phyloP scores from a whole-genome alignment of 495 filamentous ascomycete genomes.

The Viridothelium virens region DNA sequence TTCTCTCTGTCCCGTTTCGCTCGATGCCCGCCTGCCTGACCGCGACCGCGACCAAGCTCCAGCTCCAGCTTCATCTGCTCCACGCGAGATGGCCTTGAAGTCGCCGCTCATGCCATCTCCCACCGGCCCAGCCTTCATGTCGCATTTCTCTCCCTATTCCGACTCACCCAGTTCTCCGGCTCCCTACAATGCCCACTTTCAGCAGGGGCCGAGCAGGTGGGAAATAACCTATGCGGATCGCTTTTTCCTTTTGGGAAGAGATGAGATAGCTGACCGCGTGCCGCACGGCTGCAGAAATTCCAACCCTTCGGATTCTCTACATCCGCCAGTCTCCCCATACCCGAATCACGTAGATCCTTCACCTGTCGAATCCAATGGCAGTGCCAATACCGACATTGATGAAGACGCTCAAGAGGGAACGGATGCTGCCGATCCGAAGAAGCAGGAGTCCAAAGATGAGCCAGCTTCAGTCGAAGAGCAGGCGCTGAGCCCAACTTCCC shows the following conservation, averaged over 20 bases:
- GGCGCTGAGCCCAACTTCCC: neutral
- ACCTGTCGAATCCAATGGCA: constrained; percentile 68
- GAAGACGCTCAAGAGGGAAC: constrained; percentile 51
- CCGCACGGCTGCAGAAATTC: constrained; percentile 21
- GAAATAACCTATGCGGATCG: constrained; percentile 14
- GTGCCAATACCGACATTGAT: constrained; percentile 64
- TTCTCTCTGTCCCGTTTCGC: neutral
- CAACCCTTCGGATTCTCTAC: constrained; percentile 31
- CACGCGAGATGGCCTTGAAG: constrained; percentile 18
- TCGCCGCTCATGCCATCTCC: constrained; percentile 37
- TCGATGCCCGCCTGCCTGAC: neutral
- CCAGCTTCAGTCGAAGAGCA: constrained; percentile 10
- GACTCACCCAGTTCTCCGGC: constrained; percentile 52
- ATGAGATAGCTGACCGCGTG: neutral
- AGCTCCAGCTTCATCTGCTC: constrained; percentile 3
- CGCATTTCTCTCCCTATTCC: constrained; percentile 51
- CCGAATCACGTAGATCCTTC: constrained; percentile 55
- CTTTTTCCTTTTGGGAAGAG: neutral
- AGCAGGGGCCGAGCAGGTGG: constrained; percentile 41
- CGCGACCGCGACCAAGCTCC: neutral
- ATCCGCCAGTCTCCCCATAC: constrained; percentile 34
- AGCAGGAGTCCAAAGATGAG: constrained; percentile 26
- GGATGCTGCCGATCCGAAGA: constrained; percentile 32
- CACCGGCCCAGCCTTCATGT: constrained; percentile 40
- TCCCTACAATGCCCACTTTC: constrained; percentile 42